A percentile compares a stretch with the other conserved stretches of the same genome.
Conservation (phyloP, 371 early-diverging fungal genomes). For the Lichtheimia ornata region DNA sequence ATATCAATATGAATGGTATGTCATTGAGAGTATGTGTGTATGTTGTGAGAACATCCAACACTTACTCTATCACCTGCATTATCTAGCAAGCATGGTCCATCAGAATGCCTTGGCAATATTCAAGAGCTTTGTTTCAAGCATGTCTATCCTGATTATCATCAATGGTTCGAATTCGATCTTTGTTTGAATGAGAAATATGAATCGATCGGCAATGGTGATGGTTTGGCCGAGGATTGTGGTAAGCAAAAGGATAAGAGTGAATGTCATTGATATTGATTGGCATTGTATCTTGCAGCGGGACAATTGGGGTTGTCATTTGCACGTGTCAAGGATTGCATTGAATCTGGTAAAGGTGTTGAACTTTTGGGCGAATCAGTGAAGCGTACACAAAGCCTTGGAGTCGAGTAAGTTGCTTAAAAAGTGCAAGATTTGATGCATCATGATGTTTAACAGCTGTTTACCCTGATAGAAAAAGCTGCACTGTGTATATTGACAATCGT, state of each 20-base stretch:
- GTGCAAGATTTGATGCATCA: background rate
- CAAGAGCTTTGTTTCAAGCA: conserved; percentile 53
- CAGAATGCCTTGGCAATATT: conserved; percentile 51
- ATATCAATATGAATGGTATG: conserved; percentile 25
- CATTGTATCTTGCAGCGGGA: conserved; percentile 8
- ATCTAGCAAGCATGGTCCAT: conserved; percentile 43
- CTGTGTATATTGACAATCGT: conserved; percentile 44
- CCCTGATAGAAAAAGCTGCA: conserved; percentile 48
- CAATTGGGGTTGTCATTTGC: conserved; percentile 15
- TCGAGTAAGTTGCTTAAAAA: conserved; percentile 28
- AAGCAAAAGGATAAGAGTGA: background rate
- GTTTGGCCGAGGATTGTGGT: conserved; percentile 24
- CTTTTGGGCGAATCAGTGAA: conserved; percentile 18
- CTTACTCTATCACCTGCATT: no score
- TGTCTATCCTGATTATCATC: conserved; percentile 26
- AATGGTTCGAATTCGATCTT: conserved; percentile 41
- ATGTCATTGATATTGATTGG: background rate
- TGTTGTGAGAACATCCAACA: background rate
- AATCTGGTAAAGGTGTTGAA: conserved; percentile 9
- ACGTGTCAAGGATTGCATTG: conserved; percentile 17
- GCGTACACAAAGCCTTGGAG: conserved; percentile 24
- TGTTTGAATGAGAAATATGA: conserved; percentile 25
- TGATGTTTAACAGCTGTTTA: background rate
- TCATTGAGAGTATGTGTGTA: background rate
- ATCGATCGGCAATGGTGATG: conserved; percentile 19